phyloP scores from a whole-genome alignment of 2,329 filamentous ascomycete species.

The Aspergillus novoparasiticus region DNA sequence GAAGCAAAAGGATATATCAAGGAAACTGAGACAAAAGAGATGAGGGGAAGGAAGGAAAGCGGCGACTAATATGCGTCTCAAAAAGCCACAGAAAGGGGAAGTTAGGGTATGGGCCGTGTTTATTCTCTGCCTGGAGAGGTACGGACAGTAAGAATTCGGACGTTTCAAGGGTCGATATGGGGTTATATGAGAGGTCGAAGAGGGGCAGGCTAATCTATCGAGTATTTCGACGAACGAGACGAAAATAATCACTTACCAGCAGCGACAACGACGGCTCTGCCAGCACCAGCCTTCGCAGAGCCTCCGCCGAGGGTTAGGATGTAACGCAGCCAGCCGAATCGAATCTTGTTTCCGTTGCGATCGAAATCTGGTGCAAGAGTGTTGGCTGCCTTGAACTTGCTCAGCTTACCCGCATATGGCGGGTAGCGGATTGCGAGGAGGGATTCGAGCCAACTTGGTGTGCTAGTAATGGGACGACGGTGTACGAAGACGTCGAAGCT shows the following conservation, averaged over 20 bases:
- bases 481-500: conserved; percentile 66
- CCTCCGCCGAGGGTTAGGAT: conserved; percentile 46
- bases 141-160: conserved; percentile 5
- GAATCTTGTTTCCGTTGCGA: conserved; percentile 53
- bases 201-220: neutral
- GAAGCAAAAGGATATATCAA: conserved; percentile 5
- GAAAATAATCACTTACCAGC: conserved; percentile 40
- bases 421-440: conserved; percentile 62
- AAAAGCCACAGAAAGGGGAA: neutral
- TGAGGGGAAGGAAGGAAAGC: neutral
- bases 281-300: conserved; percentile 38
- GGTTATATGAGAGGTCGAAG: neutral
- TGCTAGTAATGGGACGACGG: conserved; percentile 59
- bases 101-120: neutral
- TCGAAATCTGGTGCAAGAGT: conserved; percentile 62
- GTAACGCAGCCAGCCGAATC: conserved; percentile 42
- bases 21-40: neutral
- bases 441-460: conserved; percentile 62
- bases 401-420: conserved; percentile 60
- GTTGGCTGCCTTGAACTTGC: conserved; percentile 54
- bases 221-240: conserved; percentile 3
- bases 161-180: neutral
- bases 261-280: conserved; percentile 39
- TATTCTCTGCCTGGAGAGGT: conserved; percentile 2
- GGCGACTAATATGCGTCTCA: neutral